phyloP scores from a whole-genome alignment of 1,139 yeast genomes.

The Candida albicans region DNA sequence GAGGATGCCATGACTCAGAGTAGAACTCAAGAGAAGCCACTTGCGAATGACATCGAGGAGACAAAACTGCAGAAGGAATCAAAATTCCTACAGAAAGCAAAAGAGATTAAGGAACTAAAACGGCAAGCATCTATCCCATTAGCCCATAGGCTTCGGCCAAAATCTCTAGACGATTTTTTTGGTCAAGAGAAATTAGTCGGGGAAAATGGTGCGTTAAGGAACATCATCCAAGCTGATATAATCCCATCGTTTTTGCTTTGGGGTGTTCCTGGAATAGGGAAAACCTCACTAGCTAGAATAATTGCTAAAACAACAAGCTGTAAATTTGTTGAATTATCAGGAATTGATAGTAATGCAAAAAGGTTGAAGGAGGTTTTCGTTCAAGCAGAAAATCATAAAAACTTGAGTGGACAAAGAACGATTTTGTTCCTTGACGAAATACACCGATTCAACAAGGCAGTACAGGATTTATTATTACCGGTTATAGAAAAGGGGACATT shows the following conservation, averaged over 20 bases:
- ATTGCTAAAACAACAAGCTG: constrained; percentile 56
- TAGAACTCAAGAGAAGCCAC: constrained; percentile 2
- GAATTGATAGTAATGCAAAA: constrained; percentile 71
- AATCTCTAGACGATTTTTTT: constrained; percentile 66
- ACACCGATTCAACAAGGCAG: constrained; percentile 85
- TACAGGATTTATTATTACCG: constrained; percentile 82
- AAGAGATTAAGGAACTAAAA: constrained; percentile 30
- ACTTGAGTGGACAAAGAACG: constrained; percentile 67
- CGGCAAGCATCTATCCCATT: constrained; percentile 63
- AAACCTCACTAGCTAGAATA: constrained; percentile 72
- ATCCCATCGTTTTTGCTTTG: constrained; percentile 87
- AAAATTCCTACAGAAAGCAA: constrained; percentile 12
- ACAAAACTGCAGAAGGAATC: constrained; percentile 12
- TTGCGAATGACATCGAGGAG: background rate
- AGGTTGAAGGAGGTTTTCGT: constrained; percentile 74
- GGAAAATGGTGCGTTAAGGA: constrained; percentile 65
- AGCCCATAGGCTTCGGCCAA: constrained; percentile 85
- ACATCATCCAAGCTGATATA: constrained; percentile 59
- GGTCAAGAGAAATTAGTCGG: constrained; percentile 89
- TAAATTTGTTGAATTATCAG: constrained; percentile 78
- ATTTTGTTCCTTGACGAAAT: constrained; percentile 89
- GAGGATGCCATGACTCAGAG: background rate
- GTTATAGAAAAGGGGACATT: constrained; percentile 68
- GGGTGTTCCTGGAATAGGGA: constrained; percentile 98
- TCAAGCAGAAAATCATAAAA: constrained; percentile 67